Base-by-base conservation (phyloP, 179 eudicot species). In the Silene coronaria region DNA sequence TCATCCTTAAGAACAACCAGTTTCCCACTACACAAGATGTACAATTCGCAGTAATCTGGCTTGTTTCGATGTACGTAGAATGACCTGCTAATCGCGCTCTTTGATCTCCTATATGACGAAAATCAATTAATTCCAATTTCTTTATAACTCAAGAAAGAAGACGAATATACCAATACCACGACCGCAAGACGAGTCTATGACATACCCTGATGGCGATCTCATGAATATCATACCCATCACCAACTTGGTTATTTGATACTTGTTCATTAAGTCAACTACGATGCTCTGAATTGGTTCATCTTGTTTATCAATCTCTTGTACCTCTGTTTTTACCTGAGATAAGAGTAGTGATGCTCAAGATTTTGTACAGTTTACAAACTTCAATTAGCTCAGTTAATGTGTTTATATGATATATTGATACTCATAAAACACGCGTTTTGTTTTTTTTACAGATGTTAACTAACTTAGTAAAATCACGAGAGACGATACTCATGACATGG, bases 31-130 rank as follows among this genome's bases (percentile, higher is more conserved):
- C 80, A 72, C 70, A 91, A 30, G 24, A 87, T 71, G 80, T 76
- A 88, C 55, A 93, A 51, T 58, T 89, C 85, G 71, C 98, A 93
- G 67, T 82, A 88, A 0, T 85, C 88, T 2, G 98, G 98, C 74
- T 90, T 93, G 55, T 87, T 75, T 28, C 82, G 67, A 55, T 85
- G 81, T 66, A 91, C 82, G 68, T 85, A 80, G 26, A 84, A 84
- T 21, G 86, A 78, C 62, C 87, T 88, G 38, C 76, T 83, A 21
- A 85, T 78, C 21, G 78, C 89, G 42, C 80, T 81, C 63, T 79
- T 88, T 30, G 87, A 79, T 78, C 81, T 89, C 91, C 97, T 90
- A 34, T 17, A 58, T 5, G 5, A 55, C 0, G 0, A 55, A 26
- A 19, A 65, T 14, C 34, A 32, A 1, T 21, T 34, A 36, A 69